A percentile compares a stretch with the other conserved stretches of the same genome.
phyloP scores from a whole-genome alignment of 345 rosid genomes.

The Noccaea caerulescens region DNA sequence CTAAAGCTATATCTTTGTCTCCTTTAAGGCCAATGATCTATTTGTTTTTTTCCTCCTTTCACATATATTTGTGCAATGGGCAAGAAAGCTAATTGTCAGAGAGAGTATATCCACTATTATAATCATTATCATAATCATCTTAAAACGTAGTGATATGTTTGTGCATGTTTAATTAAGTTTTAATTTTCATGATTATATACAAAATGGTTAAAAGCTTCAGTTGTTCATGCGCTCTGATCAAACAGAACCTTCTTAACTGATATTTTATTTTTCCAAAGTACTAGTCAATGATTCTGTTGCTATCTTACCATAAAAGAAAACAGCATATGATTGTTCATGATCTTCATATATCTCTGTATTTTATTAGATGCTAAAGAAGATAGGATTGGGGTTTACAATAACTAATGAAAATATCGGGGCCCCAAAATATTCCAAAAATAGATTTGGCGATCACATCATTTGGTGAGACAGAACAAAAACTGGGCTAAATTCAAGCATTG shows the following conservation, averaged over 20 bases:
- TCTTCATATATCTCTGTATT: not conserved
- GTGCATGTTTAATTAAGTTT: not conserved
- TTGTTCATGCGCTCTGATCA: slow-evolving; percentile 8
- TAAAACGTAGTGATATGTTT: slow-evolving; percentile 3
- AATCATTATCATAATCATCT: slow-evolving; percentile 7
- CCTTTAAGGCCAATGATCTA: slow-evolving; percentile 30
- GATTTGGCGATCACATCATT: slow-evolving; percentile 41
- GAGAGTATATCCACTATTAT: slow-evolving; percentile 24
- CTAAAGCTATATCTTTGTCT: slow-evolving; percentile 35
- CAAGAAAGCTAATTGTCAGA: slow-evolving; percentile 33
- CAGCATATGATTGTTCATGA: slow-evolving; percentile 26
- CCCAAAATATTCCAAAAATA: slow-evolving; percentile 41
- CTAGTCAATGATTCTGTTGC: slow-evolving; percentile 29
- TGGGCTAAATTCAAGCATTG: slow-evolving; percentile 31
- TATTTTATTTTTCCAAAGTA: not conserved
- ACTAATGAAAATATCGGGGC: slow-evolving; percentile 23
- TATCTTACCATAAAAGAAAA: slow-evolving; percentile 25
- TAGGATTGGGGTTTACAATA: slow-evolving; percentile 36
- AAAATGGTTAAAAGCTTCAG: slow-evolving; percentile 1
- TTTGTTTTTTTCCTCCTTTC: slow-evolving; percentile 30
- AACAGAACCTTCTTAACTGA: slow-evolving; percentile 10
- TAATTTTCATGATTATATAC: not conserved
- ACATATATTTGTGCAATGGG: slow-evolving; percentile 27
- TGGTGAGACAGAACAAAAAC: slow-evolving; percentile 27
- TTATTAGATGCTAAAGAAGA: slow-evolving; percentile 36